phyloP scores from a whole-genome alignment of 805 yeast genomes.

The Saturnispora dispora region DNA sequence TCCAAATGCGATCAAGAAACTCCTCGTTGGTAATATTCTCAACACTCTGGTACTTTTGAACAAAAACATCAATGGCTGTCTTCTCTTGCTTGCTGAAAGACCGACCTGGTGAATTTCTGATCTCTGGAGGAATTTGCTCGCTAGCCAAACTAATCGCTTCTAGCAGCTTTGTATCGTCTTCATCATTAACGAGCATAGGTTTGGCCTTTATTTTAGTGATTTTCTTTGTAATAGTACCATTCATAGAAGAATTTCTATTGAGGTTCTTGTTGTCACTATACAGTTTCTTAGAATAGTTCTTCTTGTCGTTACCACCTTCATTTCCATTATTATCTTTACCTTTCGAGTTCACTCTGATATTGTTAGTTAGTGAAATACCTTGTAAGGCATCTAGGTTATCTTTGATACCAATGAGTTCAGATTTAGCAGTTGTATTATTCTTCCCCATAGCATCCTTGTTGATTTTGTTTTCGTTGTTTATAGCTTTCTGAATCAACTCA shows the following conservation, averaged over 20 bases:
- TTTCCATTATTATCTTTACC: neutral
- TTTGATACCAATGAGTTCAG: neutral
- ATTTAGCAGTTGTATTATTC: neutral
- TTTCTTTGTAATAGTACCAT: neutral
- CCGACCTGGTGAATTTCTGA: slow-evolving; percentile 32
- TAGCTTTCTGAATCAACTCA: slow-evolving; percentile 6
- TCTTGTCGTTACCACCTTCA: neutral
- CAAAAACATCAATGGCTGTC: slow-evolving; percentile 62
- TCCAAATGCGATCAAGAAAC: slow-evolving; percentile 81
- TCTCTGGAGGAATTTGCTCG: slow-evolving; percentile 36
- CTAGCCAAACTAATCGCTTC: slow-evolving; percentile 7
- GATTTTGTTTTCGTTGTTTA: slow-evolving; percentile 2
- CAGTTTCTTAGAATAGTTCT: neutral
- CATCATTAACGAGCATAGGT: neutral
- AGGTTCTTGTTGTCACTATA: neutral
- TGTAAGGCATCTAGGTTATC: neutral
- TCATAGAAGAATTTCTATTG: neutral
- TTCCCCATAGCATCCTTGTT: neutral
- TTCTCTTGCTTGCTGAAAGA: slow-evolving; percentile 57
- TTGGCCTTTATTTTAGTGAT: neutral
- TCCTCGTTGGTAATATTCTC: slow-evolving; percentile 55
- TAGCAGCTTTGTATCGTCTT: neutral
- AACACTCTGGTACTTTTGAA: slow-evolving; percentile 57
- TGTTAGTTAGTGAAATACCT: neutral
- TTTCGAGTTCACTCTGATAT: neutral